Conservation (phyloP, 805 yeast genomes). For the Dipodascus geniculatus region DNA sequence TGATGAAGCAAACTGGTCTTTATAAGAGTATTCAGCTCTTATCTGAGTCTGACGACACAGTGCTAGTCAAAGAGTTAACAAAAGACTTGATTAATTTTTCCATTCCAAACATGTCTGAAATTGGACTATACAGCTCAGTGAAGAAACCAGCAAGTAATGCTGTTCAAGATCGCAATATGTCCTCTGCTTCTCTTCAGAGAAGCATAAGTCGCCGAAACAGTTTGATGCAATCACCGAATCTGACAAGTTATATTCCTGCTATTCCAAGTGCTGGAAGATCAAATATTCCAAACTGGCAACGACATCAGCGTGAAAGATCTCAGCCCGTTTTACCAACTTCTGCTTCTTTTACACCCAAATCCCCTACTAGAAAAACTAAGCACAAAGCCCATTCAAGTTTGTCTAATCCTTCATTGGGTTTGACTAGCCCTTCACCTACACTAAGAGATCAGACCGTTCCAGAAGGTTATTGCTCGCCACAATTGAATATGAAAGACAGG, state of each 20-base stretch:
- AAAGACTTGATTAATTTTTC: slow-evolving; percentile 9
- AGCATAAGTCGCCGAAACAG: neutral
- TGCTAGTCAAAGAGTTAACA: slow-evolving; percentile 14
- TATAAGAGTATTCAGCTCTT: slow-evolving; percentile 3
- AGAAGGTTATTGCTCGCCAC: neutral
- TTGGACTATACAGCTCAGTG: neutral
- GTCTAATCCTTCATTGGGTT: neutral
- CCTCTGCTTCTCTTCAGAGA: neutral
- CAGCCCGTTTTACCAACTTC: neutral
- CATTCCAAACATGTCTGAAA: neutral
- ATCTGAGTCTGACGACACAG: slow-evolving; percentile 9
- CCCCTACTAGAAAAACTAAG: neutral
- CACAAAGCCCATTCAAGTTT: neutral
- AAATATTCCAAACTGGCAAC: neutral
- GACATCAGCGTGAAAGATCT: neutral
- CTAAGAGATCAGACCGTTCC: neutral
- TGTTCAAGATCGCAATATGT: neutral
- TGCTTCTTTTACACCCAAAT: neutral
- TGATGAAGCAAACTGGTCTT: slow-evolving; percentile 5
- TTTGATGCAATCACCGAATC: neutral
- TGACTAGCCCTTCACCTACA: neutral
- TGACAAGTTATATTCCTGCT: neutral
- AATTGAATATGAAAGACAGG: neutral
- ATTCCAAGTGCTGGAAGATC: neutral
- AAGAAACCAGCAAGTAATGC: neutral